Evolutionary conservation across 148 eudicot species (phyloP).

Genomic region (Chenopodium formosanum): DNA sequence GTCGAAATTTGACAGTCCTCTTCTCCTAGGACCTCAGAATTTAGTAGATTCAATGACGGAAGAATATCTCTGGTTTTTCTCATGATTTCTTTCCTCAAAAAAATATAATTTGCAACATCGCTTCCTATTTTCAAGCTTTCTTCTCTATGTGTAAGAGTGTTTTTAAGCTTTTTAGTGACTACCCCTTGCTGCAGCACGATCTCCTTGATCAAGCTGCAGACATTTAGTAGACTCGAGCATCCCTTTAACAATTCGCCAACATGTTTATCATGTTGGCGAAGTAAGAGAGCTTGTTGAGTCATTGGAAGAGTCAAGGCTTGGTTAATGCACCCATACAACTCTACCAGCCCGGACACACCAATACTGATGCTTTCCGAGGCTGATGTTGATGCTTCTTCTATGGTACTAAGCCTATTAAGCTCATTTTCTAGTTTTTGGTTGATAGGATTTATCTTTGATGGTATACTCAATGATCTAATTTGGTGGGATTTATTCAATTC

Average conservation of each 20-base stretch:
- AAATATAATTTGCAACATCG: constrained; percentile 19
- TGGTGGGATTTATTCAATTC: constrained; percentile 13
- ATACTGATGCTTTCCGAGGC: constrained; percentile 33
- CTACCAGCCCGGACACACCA: constrained; percentile 32
- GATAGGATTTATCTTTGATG: constrained; percentile 39
- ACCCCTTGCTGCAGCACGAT: constrained; percentile 20
- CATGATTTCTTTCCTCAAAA: constrained; percentile 36
- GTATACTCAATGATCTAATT: constrained; percentile 38
- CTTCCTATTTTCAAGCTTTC: constrained; percentile 14
- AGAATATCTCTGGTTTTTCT: constrained; percentile 26
- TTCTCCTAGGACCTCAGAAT: constrained; percentile 16
- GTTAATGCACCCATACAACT: constrained; percentile 37
- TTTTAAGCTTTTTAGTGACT: constrained; percentile 22
- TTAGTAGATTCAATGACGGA: constrained; percentile 22
- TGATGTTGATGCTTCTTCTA: constrained; percentile 35
- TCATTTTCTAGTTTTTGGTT: constrained; percentile 27
- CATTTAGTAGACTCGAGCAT: constrained; percentile 29
- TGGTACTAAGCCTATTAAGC: constrained; percentile 36
- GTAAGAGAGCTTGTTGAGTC: constrained; percentile 40
- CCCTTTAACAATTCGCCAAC: constrained; percentile 32
- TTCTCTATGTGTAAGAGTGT: constrained; percentile 20
- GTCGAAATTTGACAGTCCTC: constrained; percentile 18
- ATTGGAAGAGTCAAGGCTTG: constrained; percentile 37
- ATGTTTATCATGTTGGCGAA: constrained; percentile 28
- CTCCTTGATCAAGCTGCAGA: constrained; percentile 26